Base-by-base conservation (phyloP, 345 rosid genomes). In the Pistacia atlantica region DNA sequence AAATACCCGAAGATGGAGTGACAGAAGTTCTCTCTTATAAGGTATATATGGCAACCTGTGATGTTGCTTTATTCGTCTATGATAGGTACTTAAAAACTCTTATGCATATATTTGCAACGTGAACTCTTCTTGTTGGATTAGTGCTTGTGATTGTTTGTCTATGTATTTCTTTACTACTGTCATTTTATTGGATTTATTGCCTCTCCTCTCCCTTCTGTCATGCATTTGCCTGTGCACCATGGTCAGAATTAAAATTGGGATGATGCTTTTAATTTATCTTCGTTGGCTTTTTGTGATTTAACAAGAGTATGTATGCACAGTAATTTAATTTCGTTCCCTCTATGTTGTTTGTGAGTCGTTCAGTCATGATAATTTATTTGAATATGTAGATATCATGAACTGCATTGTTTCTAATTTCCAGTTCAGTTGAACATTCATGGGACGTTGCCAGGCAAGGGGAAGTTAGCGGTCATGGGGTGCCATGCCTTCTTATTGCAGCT, bases 371-470 rank as follows among this genome's bases (percentile, higher is more conserved):
- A 18, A 8, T 69, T 48, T 61, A 18, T 69, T 68, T 65, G 31
- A 37, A 46, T 33, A 18, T 59, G 17, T 55, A 37, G 55, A 69
- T 73, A 65, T 71, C 25, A 49, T 72, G 74, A 62, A 77, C 20
- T 80, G 81, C 52, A 48, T 65, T 35, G 25, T 20, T 68, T 85
- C 54, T 69, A 71, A 28, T 76, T 78, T 73, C 73, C 88, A 91
- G 94, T 79, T 91, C 93, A 51, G 92, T 89, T 81, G 89, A 87
- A 68, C 84, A 82, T 81, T 93, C 98, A 20, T 91, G 93, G 97
- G 97, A 89, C 75, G 82, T 90, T 57, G 90, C 93, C 46, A 89
- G 90, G 81, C 85, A 71, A 62, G 93, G 93, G 67, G 97, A 93
- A 86, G 89, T 83, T 60, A 90, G 85, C 49, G 89, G 91, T 28